phyloP scores from a whole-genome alignment of 331 rosid species.

The Quercus lobata region DNA sequence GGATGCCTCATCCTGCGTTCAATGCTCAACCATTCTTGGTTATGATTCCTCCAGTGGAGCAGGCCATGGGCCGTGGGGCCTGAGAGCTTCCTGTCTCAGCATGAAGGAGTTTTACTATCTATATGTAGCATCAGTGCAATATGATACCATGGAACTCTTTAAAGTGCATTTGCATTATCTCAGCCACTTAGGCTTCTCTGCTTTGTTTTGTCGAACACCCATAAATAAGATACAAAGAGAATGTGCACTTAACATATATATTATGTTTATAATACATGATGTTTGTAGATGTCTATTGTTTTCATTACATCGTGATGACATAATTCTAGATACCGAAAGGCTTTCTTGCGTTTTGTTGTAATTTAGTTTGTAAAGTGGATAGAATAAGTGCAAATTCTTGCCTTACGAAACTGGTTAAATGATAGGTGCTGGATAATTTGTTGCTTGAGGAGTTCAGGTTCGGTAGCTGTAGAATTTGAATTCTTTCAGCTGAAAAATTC shows the following conservation, averaged over 20 bases:
- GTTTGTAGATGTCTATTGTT: background rate
- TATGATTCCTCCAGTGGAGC: constrained; percentile 86
- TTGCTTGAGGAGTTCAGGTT: no score
- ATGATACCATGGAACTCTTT: constrained; percentile 10
- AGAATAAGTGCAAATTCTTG: no score
- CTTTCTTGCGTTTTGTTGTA: no score
- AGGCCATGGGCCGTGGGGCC: constrained; percentile 75
- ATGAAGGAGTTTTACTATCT: constrained; percentile 4
- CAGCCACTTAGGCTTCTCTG: constrained; percentile 1
- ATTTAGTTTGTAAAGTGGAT: no score
- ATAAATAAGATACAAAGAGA: constrained; percentile 11
- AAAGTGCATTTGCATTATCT: background rate
- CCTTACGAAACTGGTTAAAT: no score
- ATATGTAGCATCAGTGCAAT: constrained; percentile 16
- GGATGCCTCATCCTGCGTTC: constrained; percentile 88
- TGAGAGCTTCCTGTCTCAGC: constrained; percentile 21
- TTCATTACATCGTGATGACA: background rate
- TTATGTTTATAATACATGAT: background rate
- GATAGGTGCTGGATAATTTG: no score
- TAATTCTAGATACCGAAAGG: no score
- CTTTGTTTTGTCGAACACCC: constrained; percentile 9
- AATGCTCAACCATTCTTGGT: constrained; percentile 71
- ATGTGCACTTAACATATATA: background rate
- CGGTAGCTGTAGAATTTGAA: no score
- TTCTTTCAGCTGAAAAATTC: no score